Conservation (phyloP, 495 filamentous ascomycete species). For the Penicillium bialowiezense region DNA sequence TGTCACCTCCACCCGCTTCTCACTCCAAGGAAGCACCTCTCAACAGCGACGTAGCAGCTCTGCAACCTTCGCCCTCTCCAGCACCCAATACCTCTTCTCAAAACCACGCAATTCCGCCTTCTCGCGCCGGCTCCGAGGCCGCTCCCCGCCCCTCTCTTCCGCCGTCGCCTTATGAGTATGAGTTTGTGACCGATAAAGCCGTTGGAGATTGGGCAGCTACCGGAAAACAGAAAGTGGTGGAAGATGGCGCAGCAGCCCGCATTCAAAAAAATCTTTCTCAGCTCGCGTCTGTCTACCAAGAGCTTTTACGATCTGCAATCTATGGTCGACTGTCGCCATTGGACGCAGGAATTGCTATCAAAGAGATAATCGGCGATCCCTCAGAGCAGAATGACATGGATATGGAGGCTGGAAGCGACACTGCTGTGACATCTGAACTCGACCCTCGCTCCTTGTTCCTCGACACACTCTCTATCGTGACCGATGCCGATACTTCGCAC, state of each 20-base stretch:
- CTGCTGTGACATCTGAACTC: conserved; percentile 36
- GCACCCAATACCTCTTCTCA: conserved; percentile 25
- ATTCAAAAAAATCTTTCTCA: conserved; percentile 61
- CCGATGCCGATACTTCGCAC: conserved; percentile 58
- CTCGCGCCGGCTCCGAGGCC: conserved; percentile 15
- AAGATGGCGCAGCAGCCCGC: conserved; percentile 49
- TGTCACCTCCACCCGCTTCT: conserved; percentile 36
- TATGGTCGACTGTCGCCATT: conserved; percentile 62
- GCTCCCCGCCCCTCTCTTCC: conserved; percentile 18
- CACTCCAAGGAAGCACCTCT: conserved; percentile 26
- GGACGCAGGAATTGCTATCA: conserved; percentile 70
- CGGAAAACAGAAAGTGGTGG: conserved; percentile 46
- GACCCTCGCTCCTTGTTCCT: conserved; percentile 73
- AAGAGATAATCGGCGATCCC: conserved; percentile 66
- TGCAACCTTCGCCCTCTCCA: conserved; percentile 24
- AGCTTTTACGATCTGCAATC: conserved; percentile 70
- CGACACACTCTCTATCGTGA: conserved; percentile 73
- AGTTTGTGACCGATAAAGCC: conserved; percentile 51
- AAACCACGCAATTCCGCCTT: conserved; percentile 18
- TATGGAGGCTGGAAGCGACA: conserved; percentile 28
- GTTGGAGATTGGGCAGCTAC: conserved; percentile 48
- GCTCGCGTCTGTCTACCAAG: conserved; percentile 75
- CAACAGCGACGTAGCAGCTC: conserved; percentile 19
- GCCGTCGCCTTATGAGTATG: conserved; percentile 50
- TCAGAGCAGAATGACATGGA: conserved; percentile 39